Percentiles rank a stretch among this genome's conserved stretches.
phyloP scores from a whole-genome alignment of 257 asterid species.

The Solanum chiquidenum region DNA sequence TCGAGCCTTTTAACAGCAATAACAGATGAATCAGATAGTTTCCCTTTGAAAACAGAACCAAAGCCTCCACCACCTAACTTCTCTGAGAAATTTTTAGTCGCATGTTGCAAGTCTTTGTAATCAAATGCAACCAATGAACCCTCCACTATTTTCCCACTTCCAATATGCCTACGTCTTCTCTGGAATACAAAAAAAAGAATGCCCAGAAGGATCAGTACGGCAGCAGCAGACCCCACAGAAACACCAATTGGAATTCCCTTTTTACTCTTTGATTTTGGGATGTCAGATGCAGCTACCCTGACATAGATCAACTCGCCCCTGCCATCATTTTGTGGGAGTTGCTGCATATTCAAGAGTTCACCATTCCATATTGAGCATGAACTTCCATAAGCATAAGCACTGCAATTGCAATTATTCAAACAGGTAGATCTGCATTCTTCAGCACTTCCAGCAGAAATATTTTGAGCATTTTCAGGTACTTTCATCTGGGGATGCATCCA shows the following conservation, averaged over 20 bases:
- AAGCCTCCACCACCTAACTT: conserved; percentile 49
- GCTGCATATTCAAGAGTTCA: conserved; percentile 3
- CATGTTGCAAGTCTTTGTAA: conserved; percentile 25
- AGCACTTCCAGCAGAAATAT: conserved; percentile 5
- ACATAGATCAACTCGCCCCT: conserved; percentile 1
- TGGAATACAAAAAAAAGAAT: conserved; percentile 6
- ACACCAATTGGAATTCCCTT: conserved; percentile 20
- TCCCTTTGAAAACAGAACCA: conserved; percentile 43
- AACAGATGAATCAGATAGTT: conserved; percentile 29
- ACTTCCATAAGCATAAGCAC: conserved; percentile 24
- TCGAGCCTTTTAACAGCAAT: conserved; percentile 47
- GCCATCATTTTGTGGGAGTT: background rate
- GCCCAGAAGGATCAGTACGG: conserved; percentile 7
- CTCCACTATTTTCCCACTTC: conserved; percentile 8
- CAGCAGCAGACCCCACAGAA: conserved; percentile 17
- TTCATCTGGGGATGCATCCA: background rate
- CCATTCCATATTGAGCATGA: conserved; percentile 13
- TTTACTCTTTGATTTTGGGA: conserved; percentile 5
- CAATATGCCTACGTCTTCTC: conserved; percentile 7
- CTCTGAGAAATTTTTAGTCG: conserved; percentile 37
- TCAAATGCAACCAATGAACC: conserved; percentile 29
- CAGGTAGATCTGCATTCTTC: conserved; percentile 29
- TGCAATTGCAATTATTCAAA: conserved; percentile 33
- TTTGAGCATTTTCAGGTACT: conserved; percentile 1
- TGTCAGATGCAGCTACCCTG: conserved; percentile 21